phyloP scores from a whole-genome alignment of 331 rosid species.

The Saraca asoca region DNA sequence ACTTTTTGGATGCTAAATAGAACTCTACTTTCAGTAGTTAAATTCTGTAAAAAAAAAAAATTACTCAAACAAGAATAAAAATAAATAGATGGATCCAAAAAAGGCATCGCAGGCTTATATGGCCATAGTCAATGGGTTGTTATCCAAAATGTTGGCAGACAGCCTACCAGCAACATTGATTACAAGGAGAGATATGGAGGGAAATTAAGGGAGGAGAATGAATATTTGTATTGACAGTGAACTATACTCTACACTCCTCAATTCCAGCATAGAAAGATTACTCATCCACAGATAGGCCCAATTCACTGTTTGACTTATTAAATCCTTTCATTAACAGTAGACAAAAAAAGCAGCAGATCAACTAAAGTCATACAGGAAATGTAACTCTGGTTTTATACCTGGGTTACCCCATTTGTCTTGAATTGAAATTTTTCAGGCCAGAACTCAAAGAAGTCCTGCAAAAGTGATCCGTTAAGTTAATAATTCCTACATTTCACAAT shows the following conservation, averaged over 20 bases:
- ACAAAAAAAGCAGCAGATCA: slow-evolving; percentile 8
- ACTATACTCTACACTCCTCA: slow-evolving; percentile 1
- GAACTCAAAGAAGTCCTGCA: slow-evolving; percentile 77
- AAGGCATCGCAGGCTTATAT: no score
- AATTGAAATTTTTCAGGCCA: slow-evolving; percentile 79
- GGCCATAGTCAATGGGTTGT: no score
- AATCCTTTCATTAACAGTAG: slow-evolving; percentile 1
- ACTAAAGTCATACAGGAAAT: slow-evolving; percentile 21
- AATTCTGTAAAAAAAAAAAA: slow-evolving; percentile 1
- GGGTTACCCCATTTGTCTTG: slow-evolving; percentile 81
- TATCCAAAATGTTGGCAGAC: no score
- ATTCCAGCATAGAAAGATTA: slow-evolving; percentile 27
- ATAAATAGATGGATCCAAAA: slow-evolving; percentile 11
- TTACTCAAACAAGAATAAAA: slow-evolving; percentile 23
- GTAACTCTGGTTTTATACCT: slow-evolving; percentile 45
- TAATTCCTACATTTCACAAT: slow-evolving; percentile 28
- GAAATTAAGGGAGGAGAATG: background rate
- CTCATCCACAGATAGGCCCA: slow-evolving; percentile 4
- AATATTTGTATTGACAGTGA: background rate
- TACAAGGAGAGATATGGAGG: no score
- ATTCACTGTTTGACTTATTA: slow-evolving; percentile 12
- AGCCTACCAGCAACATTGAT: no score
- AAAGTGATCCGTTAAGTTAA: slow-evolving; percentile 21
- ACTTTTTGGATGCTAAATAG: slow-evolving; percentile 21
- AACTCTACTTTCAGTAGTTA: slow-evolving; percentile 5